Conservation (phyloP, 345 rosid species). For the Physaria fendleri region DNA sequence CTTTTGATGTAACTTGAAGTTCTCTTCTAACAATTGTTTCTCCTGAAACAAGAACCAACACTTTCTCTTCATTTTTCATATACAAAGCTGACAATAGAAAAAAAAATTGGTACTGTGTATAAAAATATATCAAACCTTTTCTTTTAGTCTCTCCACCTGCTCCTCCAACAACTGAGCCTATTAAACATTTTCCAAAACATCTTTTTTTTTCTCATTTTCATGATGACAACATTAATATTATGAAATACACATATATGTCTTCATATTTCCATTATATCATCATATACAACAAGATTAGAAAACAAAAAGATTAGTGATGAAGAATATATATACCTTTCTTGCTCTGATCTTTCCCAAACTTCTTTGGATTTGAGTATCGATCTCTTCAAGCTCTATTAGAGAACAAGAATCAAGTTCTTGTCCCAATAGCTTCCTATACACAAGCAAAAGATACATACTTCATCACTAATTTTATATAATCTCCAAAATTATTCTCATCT, state of each 20-base stretch:
- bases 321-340: conserved; percentile 72
- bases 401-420: conserved; percentile 41
- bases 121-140: conserved; percentile 41
- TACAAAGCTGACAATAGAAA: not conserved
- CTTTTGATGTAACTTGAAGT: conserved; percentile 24
- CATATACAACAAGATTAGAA: too few species aligned
- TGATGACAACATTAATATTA: not conserved
- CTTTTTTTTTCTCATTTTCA: not conserved
- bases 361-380: conserved; percentile 40
- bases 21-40: conserved; percentile 23
- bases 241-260: not conserved
- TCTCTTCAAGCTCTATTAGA: conserved; percentile 40
- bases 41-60: conserved; percentile 29
- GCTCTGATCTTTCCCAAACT: conserved; percentile 49
- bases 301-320: too few species aligned
- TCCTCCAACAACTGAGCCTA: conserved; percentile 46
- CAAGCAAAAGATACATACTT: not conserved
- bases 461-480: not conserved
- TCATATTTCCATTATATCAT: too few species aligned
- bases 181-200: conserved; percentile 15
- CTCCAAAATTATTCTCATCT: too few species aligned
- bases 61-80: conserved; percentile 13
- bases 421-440: conserved; percentile 55
- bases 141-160: conserved; percentile 43
- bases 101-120: not conserved